Conservation (phyloP, 78 protist species). For the Reticulomyxa filosa region DNA sequence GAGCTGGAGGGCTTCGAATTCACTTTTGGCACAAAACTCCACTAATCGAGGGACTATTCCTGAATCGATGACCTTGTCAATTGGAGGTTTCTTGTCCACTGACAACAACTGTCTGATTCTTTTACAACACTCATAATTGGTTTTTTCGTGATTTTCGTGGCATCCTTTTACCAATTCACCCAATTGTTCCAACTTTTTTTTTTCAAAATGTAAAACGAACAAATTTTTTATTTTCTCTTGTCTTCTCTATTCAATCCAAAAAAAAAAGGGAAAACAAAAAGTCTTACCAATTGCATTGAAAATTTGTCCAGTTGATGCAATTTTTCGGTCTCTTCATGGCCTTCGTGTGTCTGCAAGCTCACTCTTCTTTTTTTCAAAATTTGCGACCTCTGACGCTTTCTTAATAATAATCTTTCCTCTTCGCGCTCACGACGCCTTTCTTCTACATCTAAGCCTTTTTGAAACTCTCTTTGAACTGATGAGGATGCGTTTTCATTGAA, state of each 20-base stretch:
- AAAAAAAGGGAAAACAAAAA: no score
- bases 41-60: conserved; percentile 78
- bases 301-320: no score
- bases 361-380: conserved; percentile 29
- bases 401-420: conserved; percentile 31
- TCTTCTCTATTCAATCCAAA: no score
- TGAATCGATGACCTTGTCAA: conserved; percentile 58
- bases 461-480: neutral
- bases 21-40: conserved; percentile 30
- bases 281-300: no score
- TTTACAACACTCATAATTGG: no score
- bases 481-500: no score
- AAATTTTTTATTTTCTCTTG: no score
- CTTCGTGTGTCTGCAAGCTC: neutral
- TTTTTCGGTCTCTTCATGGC: no score
- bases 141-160: no score
- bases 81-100: conserved; percentile 68
- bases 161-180: no score
- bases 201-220: neutral
- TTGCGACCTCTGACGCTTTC: conserved; percentile 54
- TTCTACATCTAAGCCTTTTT: conserved; percentile 13
- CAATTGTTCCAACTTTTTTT: neutral
- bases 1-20: conserved; percentile 18
- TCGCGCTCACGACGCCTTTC: conserved; percentile 46
- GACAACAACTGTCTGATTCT: neutral